Percentiles rank a stretch among this genome's conserved stretches.
These are phyloP conservation scores for Suillus occidentalis DNA, from an alignment of 768 basidiomycete species.

Conservation along the genomic window DNA sequence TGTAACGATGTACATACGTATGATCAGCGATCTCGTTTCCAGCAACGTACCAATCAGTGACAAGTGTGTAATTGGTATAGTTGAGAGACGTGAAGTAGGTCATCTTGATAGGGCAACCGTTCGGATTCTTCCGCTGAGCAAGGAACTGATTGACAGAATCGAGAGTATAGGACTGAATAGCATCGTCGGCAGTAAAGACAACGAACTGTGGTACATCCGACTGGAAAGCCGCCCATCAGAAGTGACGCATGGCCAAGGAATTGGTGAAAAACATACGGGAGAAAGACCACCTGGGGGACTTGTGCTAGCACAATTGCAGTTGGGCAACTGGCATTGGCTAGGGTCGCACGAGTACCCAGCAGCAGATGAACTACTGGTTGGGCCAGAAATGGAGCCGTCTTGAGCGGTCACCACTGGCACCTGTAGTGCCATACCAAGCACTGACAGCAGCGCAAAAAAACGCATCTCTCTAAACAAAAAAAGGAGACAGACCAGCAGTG, in stretches of 20 bases:
- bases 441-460: conserved; percentile 6
- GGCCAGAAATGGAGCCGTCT: conserved; percentile 56
- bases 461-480: conserved; percentile 7
- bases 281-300: conserved; percentile 69
- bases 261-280: conserved; percentile 45
- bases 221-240: conserved; percentile 30
- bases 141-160: conserved; percentile 75
- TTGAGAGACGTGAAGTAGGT: conserved; percentile 73
- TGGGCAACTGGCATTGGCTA: conserved; percentile 61
- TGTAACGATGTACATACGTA: conserved; percentile 44
- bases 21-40: conserved; percentile 85
- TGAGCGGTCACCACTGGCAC: conserved; percentile 26
- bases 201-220: conserved; percentile 64
- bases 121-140: conserved; percentile 71
- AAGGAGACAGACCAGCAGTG: not conserved
- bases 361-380: conserved; percentile 50
- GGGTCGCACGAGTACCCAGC: conserved; percentile 74
- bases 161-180: conserved; percentile 74
- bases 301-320: conserved; percentile 73
- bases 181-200: conserved; percentile 77
- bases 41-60: conserved; percentile 78
- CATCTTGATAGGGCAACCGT: conserved; percentile 73
- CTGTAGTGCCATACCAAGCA: conserved; percentile 4
- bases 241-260: not conserved
- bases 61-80: conserved; percentile 76